Evolutionary conservation across 2,329 filamentous ascomycete species (phyloP).

Genomic region (Pestalotiopsis sp.): DNA sequence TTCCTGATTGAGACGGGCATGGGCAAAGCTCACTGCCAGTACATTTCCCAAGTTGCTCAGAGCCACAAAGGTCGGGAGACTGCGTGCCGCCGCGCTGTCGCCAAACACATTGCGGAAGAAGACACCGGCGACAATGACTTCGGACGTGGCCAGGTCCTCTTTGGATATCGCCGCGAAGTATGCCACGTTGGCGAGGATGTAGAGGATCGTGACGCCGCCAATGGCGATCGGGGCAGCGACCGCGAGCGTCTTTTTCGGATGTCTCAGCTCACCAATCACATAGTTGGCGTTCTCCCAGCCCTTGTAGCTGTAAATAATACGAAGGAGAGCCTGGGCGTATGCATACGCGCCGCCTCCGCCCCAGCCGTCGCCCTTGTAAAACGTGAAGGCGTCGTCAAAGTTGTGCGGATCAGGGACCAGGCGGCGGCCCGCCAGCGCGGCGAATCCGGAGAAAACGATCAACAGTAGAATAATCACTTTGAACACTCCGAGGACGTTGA

Average conservation of each 20-base stretch:
- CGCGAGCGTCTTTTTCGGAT: slow-evolving; percentile 55
- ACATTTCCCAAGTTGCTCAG: slow-evolving; percentile 66
- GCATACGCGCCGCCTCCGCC: slow-evolving; percentile 52
- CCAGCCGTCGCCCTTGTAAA: slow-evolving; percentile 46
- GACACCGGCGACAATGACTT: slow-evolving; percentile 61
- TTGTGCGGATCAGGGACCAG: slow-evolving; percentile 55
- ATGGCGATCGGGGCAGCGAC: slow-evolving; percentile 62
- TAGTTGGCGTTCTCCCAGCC: slow-evolving; percentile 69
- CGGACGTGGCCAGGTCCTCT: slow-evolving; percentile 56
- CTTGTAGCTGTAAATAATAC: slow-evolving; percentile 64
- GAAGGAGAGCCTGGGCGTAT: slow-evolving; percentile 60
- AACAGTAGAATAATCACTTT: slow-evolving; percentile 63
- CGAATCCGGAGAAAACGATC: slow-evolving; percentile 64
- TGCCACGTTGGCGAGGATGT: slow-evolving; percentile 66
- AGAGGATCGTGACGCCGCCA: slow-evolving; percentile 60
- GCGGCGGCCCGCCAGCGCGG: slow-evolving; percentile 54
- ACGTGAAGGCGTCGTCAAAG: slow-evolving; percentile 57
- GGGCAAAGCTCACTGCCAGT: slow-evolving; percentile 61
- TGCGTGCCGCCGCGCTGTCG: slow-evolving; percentile 49
- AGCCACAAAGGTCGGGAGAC: slow-evolving; percentile 59
- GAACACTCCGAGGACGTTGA: slow-evolving; percentile 62
- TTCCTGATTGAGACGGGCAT: slow-evolving; percentile 64
- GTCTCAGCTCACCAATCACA: slow-evolving; percentile 59
- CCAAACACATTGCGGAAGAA: slow-evolving; percentile 68
- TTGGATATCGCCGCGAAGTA: slow-evolving; percentile 68